Evolutionary conservation across 1,284 basidiomycete species (phyloP), one percentile per base, ranked within the genome.

Genomic region (Coriolopsis trogii): DNA sequence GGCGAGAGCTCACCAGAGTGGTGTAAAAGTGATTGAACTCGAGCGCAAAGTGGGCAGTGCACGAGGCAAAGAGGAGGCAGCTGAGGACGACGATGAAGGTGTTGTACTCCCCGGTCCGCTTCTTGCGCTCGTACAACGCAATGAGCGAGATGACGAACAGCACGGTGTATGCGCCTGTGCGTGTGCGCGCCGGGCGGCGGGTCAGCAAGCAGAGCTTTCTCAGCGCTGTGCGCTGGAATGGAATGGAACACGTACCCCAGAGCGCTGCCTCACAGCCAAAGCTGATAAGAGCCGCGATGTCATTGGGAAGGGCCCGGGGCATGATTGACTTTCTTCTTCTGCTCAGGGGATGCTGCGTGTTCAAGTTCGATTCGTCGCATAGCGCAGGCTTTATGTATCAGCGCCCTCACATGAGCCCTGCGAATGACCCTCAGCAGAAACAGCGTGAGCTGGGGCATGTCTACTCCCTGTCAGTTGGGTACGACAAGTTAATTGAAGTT

Each of bases 181-280:
- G n/a, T n/a, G n/a, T n/a, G n/a, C n/a, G 65, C 66, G 82, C 30
- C 79, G 81, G 10, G 81, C 81, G 55, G n/a, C n/a, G n/a, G n/a
- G n/a, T n/a, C n/a, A n/a, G n/a, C n/a, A n/a, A n/a, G n/a, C n/a
- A n/a, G n/a, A n/a, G n/a, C n/a, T n/a, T n/a, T n/a, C n/a, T n/a
- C n/a, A n/a, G n/a, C n/a, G n/a, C n/a, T n/a, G n/a, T n/a, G n/a
- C n/a, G n/a, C n/a, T n/a, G 2, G 13, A 41, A 28, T 28, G 39
- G 15, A n/a, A 21, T 20, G 15, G 3, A 9, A 10, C 23, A 18
- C 56, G 20, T 30, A 67, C 69, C 69, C 66, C 67, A 71, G 12
- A 71, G 53, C 9, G 50, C 60, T 0, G 71, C 61, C 47, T 71
- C 69, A 52, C 68, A 70, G 0, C 51, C 62, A 50, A 71, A 72